A percentile compares a stretch with the other conserved stretches of the same genome.
phyloP scores from a whole-genome alignment of 2,329 filamentous ascomycete species.

The Colletotrichum tropicicola region DNA sequence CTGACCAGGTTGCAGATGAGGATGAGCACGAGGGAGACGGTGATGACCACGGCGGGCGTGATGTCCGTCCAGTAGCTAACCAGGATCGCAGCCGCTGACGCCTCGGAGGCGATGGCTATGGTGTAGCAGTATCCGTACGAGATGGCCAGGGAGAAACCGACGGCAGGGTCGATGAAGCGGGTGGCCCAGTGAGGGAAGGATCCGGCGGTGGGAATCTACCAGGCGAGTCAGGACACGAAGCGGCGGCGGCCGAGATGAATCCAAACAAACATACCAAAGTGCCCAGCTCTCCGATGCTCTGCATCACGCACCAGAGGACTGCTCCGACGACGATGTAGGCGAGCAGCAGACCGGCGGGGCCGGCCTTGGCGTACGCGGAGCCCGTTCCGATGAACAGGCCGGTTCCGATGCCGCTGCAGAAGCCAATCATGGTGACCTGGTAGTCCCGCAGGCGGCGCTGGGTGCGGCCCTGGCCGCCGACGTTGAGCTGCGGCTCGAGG shows the following conservation, averaged over 20 bases:
- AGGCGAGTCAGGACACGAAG: too few species aligned
- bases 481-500: conserved; percentile 27
- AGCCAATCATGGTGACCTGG: conserved; percentile 64
- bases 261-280: conserved; percentile 17
- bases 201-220: conserved; percentile 30
- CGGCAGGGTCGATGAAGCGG: conserved; percentile 50
- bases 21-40: conserved; percentile 51
- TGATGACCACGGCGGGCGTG: conserved; percentile 52
- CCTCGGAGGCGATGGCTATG: conserved; percentile 55
- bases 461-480: conserved; percentile 29
- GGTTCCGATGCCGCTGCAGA: conserved; percentile 54
- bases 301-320: conserved; percentile 55
- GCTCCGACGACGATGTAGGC: conserved; percentile 53
- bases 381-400: conserved; percentile 57
- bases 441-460: conserved; percentile 31
- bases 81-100: conserved; percentile 50
- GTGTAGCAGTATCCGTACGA: conserved; percentile 55
- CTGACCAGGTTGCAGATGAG: conserved; percentile 49
- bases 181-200: conserved; percentile 36
- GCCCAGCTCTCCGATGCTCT: conserved; percentile 56
- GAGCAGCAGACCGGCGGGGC: conserved; percentile 53
- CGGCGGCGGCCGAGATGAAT: too few species aligned
- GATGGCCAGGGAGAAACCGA: conserved; percentile 56
- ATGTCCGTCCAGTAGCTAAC: conserved; percentile 53
- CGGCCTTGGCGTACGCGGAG: conserved; percentile 48